A percentile compares a stretch with the other conserved stretches of the same genome.
Conservation (phyloP, 768 basidiomycete genomes). For the Rhodosporidiobolus odoratus region DNA sequence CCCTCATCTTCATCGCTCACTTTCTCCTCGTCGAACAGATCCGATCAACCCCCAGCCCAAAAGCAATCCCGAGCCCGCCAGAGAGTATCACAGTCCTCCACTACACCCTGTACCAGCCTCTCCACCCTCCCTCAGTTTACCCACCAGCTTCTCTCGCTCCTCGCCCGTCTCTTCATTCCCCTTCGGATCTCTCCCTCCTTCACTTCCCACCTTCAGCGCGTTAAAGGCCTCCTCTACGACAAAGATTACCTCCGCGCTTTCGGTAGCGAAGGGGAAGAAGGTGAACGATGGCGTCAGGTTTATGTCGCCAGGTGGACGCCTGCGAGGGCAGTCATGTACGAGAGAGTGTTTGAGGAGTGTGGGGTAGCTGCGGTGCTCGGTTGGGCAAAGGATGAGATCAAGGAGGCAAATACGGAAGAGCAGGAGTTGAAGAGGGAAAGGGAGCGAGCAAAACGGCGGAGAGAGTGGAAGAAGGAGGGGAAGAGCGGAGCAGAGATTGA, state of each 20-base stretch:
- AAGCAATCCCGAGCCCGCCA: not conserved
- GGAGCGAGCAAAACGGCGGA: not conserved
- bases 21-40: not conserved
- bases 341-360: conserved; percentile 24
- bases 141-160: conserved; percentile 14
- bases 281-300: conserved; percentile 21
- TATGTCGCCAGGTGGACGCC: conserved; percentile 40
- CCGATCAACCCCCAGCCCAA: too few relatives aligned
- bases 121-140: not conserved
- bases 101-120: not conserved
- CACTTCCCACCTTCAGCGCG: conserved; percentile 27
- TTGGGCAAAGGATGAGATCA: not conserved
- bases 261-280: conserved; percentile 19
- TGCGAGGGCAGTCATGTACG: conserved; percentile 35
- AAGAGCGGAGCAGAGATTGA: not conserved
- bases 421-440: not conserved
- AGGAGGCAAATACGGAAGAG: not conserved
- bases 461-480: conserved; percentile 2
- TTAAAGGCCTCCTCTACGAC: conserved; percentile 39
- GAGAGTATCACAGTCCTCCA: not conserved
- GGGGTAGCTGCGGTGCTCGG: not conserved
- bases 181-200: conserved; percentile 15
- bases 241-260: conserved; percentile 40
- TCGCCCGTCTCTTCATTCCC: conserved; percentile 9
- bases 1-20: not conserved